Percentiles rank a stretch among this genome's conserved stretches.
phyloP scores from a whole-genome alignment of 2,329 filamentous ascomycete species.

The Myrmaecium sp. region DNA sequence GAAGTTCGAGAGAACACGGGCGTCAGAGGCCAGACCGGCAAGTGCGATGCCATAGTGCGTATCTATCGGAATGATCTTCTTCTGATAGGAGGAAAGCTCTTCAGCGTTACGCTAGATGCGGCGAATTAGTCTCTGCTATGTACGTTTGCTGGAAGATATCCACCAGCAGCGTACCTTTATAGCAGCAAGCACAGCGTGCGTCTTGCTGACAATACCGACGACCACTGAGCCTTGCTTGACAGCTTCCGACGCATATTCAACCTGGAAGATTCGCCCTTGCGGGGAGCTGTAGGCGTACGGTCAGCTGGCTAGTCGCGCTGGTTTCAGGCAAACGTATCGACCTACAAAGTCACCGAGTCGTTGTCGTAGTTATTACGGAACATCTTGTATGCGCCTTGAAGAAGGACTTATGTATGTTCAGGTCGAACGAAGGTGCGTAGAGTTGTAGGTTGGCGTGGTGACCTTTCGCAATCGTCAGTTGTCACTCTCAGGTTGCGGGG shows the following conservation, averaged over 20 bases:
- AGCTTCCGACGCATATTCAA: slow-evolving; percentile 96
- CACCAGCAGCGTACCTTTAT: slow-evolving; percentile 56
- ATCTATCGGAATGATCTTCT: slow-evolving; percentile 95
- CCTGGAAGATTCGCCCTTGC: slow-evolving; percentile 98
- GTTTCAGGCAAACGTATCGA: slow-evolving; percentile 4
- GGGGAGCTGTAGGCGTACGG: slow-evolving; percentile 67
- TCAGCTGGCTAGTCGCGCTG: slow-evolving; percentile 8
- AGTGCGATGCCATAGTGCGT: slow-evolving; percentile 91
- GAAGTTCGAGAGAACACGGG: slow-evolving; percentile 98
- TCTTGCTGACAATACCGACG: slow-evolving; percentile 94
- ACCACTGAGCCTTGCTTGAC: slow-evolving; percentile 99
- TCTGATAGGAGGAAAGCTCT: slow-evolving; percentile 98
- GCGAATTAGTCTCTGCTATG: slow-evolving; percentile 3
- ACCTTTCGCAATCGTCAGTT: no score
- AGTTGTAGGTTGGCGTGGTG: no score
- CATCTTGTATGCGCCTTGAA: no score
- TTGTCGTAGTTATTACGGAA: slow-evolving; percentile 99
- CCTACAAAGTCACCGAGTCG: slow-evolving; percentile 97
- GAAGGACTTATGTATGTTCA: no score
- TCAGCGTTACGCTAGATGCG: slow-evolving; percentile 74
- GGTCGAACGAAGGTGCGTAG: slow-evolving; percentile 5
- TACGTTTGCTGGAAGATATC: slow-evolving; percentile 1
- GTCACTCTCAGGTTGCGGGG: no score
- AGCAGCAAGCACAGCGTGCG: slow-evolving; percentile 86
- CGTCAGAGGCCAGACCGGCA: slow-evolving; percentile 90